Conservation (phyloP, 768 basidiomycete genomes). For the Pleurotus platypus region DNA sequence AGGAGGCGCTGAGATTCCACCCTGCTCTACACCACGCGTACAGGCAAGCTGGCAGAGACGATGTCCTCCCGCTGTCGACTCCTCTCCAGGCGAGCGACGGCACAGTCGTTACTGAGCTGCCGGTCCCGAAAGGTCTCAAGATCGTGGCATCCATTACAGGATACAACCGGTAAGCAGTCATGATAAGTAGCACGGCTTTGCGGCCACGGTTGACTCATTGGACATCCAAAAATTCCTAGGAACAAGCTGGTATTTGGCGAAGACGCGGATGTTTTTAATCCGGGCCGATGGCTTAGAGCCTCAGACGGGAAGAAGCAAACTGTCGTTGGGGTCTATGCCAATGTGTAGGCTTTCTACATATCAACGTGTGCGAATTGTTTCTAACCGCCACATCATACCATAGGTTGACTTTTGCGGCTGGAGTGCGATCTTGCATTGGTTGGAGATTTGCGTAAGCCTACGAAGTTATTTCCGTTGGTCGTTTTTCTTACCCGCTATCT, state of each 20-base stretch:
- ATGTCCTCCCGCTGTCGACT: constrained; percentile 37
- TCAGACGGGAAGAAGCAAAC: constrained; percentile 19
- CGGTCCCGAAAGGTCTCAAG: constrained; percentile 37
- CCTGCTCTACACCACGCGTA: constrained; percentile 17
- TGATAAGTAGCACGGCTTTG: too few species aligned
- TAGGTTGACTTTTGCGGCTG: constrained; percentile 22
- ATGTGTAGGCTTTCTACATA: constrained; percentile 23
- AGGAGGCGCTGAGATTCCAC: constrained; percentile 32
- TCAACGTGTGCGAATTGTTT: neutral
- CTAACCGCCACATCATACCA: neutral
- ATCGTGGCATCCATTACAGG: constrained; percentile 31
- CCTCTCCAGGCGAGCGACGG: constrained; percentile 37
- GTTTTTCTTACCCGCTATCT: neutral
- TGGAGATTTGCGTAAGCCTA: constrained; percentile 25
- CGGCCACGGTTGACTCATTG: too few species aligned
- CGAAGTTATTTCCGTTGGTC: neutral
- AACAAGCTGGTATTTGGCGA: constrained; percentile 35
- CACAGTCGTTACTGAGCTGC: constrained; percentile 27
- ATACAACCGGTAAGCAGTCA: constrained; percentile 4
- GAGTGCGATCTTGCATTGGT: constrained; percentile 22
- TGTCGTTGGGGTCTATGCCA: constrained; percentile 26
- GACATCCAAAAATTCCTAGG: constrained; percentile 8
- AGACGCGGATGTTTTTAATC: constrained; percentile 36
- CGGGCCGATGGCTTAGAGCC: constrained; percentile 34
- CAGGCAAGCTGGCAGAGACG: constrained; percentile 4